A percentile compares a stretch with the other conserved stretches of the same genome.
phyloP scores from a whole-genome alignment of 2,329 filamentous ascomycete species.

The Arthrinium phaeospermum region DNA sequence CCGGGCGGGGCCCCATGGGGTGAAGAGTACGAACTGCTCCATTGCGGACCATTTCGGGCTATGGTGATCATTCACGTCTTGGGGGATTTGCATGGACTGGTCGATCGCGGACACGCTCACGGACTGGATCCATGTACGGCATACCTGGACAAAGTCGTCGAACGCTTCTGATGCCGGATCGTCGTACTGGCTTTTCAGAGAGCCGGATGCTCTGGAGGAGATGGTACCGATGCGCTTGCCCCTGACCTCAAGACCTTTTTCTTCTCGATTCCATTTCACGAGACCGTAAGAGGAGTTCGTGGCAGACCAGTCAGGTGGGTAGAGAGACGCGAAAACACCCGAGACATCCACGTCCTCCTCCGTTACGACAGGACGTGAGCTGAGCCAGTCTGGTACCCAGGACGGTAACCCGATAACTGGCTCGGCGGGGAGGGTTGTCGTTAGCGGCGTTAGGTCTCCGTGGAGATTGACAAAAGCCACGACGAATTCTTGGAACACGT shows the following conservation, averaged over 20 bases:
- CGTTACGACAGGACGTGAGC: not conserved
- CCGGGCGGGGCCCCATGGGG: not conserved
- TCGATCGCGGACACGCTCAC: not conserved
- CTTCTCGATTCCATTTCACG: no score
- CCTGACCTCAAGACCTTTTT: not conserved
- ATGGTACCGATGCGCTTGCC: not conserved
- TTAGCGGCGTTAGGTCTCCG: not conserved
- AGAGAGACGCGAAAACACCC: not conserved
- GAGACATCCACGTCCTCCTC: not conserved
- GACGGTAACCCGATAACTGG: not conserved
- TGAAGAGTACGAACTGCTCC: not conserved
- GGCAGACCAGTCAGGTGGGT: not conserved
- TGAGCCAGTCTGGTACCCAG: conserved; percentile 2
- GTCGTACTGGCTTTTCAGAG: not conserved
- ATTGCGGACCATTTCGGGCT: not conserved
- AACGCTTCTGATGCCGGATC: not conserved
- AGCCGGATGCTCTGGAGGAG: not conserved
- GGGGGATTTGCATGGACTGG: not conserved
- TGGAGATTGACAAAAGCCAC: not conserved
- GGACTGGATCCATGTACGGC: not conserved
- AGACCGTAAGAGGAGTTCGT: not conserved
- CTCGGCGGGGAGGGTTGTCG: not conserved
- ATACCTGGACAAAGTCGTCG: not conserved
- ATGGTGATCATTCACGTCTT: not conserved
- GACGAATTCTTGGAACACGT: not conserved